phyloP scores from a whole-genome alignment of 768 basidiomycete genomes.

The Cyclocybe cylindracea region DNA sequence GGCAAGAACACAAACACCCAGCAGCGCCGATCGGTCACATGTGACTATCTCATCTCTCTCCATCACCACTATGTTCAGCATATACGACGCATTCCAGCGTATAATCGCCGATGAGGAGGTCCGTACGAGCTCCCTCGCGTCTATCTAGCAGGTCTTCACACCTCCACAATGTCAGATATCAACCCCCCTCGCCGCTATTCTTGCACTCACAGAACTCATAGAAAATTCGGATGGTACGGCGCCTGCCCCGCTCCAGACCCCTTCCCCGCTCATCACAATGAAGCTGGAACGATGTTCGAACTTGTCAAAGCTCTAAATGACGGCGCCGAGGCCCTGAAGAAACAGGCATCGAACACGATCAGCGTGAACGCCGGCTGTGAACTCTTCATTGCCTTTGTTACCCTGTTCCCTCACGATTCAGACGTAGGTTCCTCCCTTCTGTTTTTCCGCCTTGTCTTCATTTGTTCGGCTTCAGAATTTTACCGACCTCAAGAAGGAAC shows the following conservation, averaged over 20 bases:
- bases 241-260: neutral
- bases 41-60: conserved; percentile 9
- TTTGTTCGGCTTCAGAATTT: conserved; percentile 60
- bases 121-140: conserved; percentile 16
- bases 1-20: neutral
- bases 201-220: conserved; percentile 81
- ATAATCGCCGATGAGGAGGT: conserved; percentile 71
- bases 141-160: neutral
- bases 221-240: conserved; percentile 72
- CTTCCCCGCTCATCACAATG: conserved; percentile 9
- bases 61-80: conserved; percentile 32
- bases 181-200: conserved; percentile 85
- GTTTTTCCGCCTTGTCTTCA: conserved; percentile 1
- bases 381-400: conserved; percentile 88
- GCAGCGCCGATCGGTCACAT: conserved; percentile 9
- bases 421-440: conserved; percentile 49
- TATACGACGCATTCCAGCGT: conserved; percentile 53
- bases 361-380: conserved; percentile 88
- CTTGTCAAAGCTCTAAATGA: conserved; percentile 82
- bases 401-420: conserved; percentile 79
- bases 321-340: conserved; percentile 64
- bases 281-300: conserved; percentile 93
- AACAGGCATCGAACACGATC: conserved; percentile 73
- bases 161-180: conserved; percentile 52
- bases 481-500: conserved; percentile 76